Base-by-base conservation (phyloP, 2,329 filamentous ascomycete species). In the Trichoderma cornu-damae region DNA sequence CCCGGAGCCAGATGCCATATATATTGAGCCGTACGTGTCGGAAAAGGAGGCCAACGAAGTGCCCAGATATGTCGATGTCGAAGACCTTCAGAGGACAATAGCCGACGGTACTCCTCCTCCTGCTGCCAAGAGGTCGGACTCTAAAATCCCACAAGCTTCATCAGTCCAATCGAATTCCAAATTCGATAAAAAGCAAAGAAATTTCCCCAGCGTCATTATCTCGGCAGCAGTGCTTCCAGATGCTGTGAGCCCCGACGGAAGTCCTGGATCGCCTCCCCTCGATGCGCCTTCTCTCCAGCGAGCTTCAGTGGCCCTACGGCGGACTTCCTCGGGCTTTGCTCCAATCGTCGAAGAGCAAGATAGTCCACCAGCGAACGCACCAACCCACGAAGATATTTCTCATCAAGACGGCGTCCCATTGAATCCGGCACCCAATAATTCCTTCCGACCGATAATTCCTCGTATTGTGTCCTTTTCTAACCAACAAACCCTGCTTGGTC, bases 61-160 rank as follows among this genome's bases (percentile, higher is more conserved):
- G 4, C 72, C 82, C 16, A 83, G 77, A 3, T 87, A 87, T 1
- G 78, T 90, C 16, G 76, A 87, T 58, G 69, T 90, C 1, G 74
- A 81, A 9, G 83, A 85, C 60, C 76, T 90, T 30, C 79, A 86
- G 62, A 83, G 87, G 69, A 87, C 86, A 14, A 77, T 83, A 2
- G 72, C 77, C 32, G 79, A 75, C 47, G 81, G 77, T 9, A 68
- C 74, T 2, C 77, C 77, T 4, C 57, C 65, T 12, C 63, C 67
- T 6, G 61, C 65, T 6, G 60, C 69, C 3, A 60, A 59, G 7
- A 65, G 68, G 6, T 68, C 71, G 0, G 64, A 67, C 35, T 71
- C 72, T 4, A 64, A 66, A 38, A 40, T 59, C 6, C 69, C 69
- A 11, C 64, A 59, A 16, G 32, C 61, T 14, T 66, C 67, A 3